Base-by-base conservation (phyloP, 192 early-diverging fungal genomes). In the Geranomyces variabilis region DNA sequence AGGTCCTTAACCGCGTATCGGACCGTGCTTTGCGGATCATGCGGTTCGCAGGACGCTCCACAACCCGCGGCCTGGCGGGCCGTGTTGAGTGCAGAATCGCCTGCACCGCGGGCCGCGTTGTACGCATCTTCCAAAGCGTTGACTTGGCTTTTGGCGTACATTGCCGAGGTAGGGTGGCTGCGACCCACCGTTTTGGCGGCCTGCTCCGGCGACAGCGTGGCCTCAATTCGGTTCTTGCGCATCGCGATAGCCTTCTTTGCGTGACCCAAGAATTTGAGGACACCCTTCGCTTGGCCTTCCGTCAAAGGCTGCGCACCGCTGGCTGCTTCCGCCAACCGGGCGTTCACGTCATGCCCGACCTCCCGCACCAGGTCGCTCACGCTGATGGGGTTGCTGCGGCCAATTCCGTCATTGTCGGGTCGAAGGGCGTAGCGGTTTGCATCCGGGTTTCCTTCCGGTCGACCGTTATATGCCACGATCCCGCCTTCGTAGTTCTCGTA, bases 401-500 rank as follows among this genome's bases (percentile, higher is more conserved):
- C 17, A 10, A 19, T 47, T 19, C 10, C 12, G 12, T 47, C 19
- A 19, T 10, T 19, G 46, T 47, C 46, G 26, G 56, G 56, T 10
- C 13, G 9, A 10, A 19, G 9, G 58, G 29, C 29, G 58, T 30
- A 60, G 28, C 58, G 22, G 17, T 7, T 33, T 26, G 29, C 29
- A 29, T 34, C 29, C 58, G 29, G 6, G 58, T 60, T 26, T 1
- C 8, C 29, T 29, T 60, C 58, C 8, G 29, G 5, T 7, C 6
- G 6, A 8, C 58, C 58, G 9, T 2, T 26, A 19, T 60, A 60
- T 8, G 58, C 9, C 2, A 17, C 17, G 31, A 60, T 29, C 29
- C 29, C 58, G 28, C 58, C 58, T 8, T 33, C 24, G 31, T 60
- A 60, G 29, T 34, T 60, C 29, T 60, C 58, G 29, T 28, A 60